Percentiles rank a stretch among this genome's conserved stretches.
These are phyloP conservation scores for Zymoseptoria passerinii DNA, from an alignment of 2,329 filamentous ascomycete genomes.

Conservation along the genomic window DNA sequence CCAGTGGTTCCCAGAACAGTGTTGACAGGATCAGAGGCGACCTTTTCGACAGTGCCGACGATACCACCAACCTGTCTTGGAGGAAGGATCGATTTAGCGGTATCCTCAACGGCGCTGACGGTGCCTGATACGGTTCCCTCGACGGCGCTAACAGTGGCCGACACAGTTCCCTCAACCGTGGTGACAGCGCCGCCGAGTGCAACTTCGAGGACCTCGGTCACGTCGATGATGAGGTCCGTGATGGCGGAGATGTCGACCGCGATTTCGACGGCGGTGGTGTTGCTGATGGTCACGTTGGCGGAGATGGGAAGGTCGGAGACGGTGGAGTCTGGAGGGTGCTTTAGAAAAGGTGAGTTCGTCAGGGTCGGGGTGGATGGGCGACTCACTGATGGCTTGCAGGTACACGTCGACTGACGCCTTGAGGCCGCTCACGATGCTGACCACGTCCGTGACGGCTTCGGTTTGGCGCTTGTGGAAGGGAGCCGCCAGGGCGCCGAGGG, in stretches of 20 bases:
- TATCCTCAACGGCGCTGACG: constrained; percentile 2
- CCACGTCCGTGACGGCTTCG: constrained; percentile 1
- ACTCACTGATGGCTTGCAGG: neutral
- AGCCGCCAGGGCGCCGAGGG: constrained; percentile 10
- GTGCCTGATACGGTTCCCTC: neutral
- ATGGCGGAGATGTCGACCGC: neutral
- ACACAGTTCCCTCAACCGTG: neutral
- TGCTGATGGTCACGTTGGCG: neutral
- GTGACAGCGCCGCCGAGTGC: constrained; percentile 4
- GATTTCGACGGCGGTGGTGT: neutral
- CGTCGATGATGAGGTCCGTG: neutral
- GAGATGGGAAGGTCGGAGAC: neutral
- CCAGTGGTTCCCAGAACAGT: neutral
- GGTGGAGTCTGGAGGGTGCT: neutral
- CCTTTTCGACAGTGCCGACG: neutral
- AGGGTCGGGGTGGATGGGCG: no score
- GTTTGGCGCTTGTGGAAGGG: constrained; percentile 12
- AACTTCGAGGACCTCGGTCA: constrained; percentile 5
- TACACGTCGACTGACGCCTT: neutral
- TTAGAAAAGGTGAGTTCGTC: neutral
- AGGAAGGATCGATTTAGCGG: neutral
- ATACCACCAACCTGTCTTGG: neutral
- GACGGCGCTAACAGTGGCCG: constrained; percentile 1
- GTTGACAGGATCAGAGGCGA: neutral
- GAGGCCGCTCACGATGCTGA: constrained; percentile 7